Conservation (phyloP, 495 filamentous ascomycete genomes). For the Tuber brumale region DNA sequence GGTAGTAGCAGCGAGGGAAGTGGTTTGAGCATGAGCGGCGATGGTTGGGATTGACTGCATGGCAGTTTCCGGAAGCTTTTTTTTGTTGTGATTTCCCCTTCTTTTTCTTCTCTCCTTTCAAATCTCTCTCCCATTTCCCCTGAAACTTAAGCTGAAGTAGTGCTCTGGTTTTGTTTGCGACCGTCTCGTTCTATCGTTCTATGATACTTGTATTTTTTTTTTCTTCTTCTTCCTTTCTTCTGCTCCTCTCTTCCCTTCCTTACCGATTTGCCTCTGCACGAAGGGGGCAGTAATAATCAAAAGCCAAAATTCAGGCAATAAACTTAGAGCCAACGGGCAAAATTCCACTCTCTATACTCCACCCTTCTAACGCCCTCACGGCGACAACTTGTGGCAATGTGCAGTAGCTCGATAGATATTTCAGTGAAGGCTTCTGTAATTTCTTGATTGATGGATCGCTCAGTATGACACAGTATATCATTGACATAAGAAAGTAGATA, state of each 20-base stretch:
- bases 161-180: background rate
- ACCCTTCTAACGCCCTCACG: background rate
- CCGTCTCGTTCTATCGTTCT: background rate
- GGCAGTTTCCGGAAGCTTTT: background rate
- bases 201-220: background rate
- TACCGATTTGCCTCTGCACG: background rate
- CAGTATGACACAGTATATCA: too few relatives aligned
- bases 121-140: background rate
- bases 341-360: background rate
- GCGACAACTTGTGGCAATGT: background rate
- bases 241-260: background rate
- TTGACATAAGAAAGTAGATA: too few relatives aligned
- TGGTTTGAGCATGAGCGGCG: conserved; percentile 24
- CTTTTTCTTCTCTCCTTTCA: background rate
- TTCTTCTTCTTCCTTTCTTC: background rate
- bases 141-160: background rate
- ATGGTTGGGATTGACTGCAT: conserved; percentile 22
- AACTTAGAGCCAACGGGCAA: background rate
- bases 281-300: background rate
- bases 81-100: background rate
- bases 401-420: too few relatives aligned
- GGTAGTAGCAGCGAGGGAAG: conserved; percentile 17
- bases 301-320: background rate
- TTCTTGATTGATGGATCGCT: too few relatives aligned
- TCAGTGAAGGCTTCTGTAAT: too few relatives aligned